Evolutionary conservation across 208 protist species (phyloP), one percentile per base, ranked within the genome.

Genomic region (Angomonas deanei): DNA sequence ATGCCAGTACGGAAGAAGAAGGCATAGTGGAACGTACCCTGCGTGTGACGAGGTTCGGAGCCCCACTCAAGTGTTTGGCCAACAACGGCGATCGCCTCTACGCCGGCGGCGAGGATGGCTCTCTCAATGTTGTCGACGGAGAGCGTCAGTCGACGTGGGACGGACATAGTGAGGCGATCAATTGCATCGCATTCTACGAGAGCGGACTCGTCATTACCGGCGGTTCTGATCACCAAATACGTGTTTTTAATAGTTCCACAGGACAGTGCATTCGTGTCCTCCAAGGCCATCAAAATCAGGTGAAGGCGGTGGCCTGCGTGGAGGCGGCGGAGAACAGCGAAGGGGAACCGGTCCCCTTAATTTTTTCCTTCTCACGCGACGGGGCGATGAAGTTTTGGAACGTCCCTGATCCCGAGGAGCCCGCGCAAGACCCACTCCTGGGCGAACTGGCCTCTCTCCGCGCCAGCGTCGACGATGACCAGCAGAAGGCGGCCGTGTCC

Each of bases 331-430:
- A 80, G 24, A 64, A 68, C 39, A 70, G 61, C 21, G 60, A 64
- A 17, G 61, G 30, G 13, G 66, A 73, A 46, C 52, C 42, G 15
- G 13, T n/a, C 56, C 65, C 8, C 24, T 63, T 60, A 30, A 67
- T 93, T 32, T 46, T 93, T 23, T 90, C 86, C 42, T 79, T 84
- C 67, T 61, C 77, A 5, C 33, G 54, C 8, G 86, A 93, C 66
- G 68, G 76, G 30, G 78, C 63, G 4, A 48, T 88, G 57, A 81
- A 84, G 60, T 77, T 90, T 38, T 93, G 86, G 86, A 53, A 71
- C 26, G 61, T 89, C 47, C 86, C 86, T n/a, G 64, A 80, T n/a
- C 67, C 71, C 27, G 70, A 80, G 17, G 79, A 88, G 24, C 61
- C 61, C 0, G 66, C 72, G 17, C 68, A 76, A 38, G 78, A 85